Evolutionary conservation across 164 flowering plant species (phyloP).

Genomic region (Macadamia tetraphylla): DNA sequence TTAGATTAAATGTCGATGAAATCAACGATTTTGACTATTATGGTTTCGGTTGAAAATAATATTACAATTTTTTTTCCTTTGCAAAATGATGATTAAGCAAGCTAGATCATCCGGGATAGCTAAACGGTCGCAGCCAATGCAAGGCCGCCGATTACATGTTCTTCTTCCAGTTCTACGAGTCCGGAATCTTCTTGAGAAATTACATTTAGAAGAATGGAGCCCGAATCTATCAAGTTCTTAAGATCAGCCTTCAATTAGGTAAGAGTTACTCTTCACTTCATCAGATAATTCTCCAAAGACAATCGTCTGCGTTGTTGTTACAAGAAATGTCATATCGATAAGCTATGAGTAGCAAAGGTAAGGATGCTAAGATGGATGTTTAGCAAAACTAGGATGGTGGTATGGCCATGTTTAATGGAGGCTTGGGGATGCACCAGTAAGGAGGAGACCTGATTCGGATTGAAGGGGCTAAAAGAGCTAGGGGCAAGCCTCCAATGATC

Average conservation of each 20-base stretch:
- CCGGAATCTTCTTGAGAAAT: constrained; percentile 51
- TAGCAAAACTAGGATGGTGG: too few species aligned
- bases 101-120: constrained; percentile 73
- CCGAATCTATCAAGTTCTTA: constrained; percentile 52
- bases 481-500: too few species aligned
- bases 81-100: constrained; percentile 33
- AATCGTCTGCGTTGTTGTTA: neutral
- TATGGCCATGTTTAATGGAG: too few species aligned
- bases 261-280: neutral
- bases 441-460: too few species aligned
- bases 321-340: too few species aligned
- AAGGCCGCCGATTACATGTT: constrained; percentile 83
- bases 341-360: too few species aligned
- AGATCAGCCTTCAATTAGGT: constrained; percentile 56
- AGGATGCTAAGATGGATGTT: too few species aligned
- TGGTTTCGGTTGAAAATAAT: neutral
- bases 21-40: neutral
- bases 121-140: constrained; percentile 76
- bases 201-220: constrained; percentile 78
- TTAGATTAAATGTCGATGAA: neutral
- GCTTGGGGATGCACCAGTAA: too few species aligned
- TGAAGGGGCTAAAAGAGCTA: too few species aligned
- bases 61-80: neutral
- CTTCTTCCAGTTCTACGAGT: constrained; percentile 63
- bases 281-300: neutral